Conservation (phyloP, 2,329 filamentous ascomycete genomes). For the Coniochaeta ligniaria region DNA sequence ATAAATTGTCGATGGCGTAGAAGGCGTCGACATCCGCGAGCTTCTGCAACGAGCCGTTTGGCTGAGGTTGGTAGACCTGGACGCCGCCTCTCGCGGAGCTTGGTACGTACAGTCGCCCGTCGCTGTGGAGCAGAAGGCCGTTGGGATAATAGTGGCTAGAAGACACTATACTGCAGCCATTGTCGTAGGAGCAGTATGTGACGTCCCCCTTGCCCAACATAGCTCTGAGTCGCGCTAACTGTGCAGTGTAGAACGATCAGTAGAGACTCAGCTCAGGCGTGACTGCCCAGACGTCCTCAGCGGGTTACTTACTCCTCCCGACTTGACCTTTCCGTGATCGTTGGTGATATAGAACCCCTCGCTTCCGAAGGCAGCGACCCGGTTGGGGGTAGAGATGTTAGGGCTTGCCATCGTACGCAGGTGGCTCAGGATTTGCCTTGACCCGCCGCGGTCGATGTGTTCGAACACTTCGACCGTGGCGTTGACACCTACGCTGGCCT, state of each 20-base stretch:
- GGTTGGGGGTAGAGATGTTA: slow-evolving; percentile 17
- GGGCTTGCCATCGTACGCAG: slow-evolving; percentile 13
- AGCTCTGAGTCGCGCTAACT: slow-evolving; percentile 12
- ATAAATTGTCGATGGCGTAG: slow-evolving; percentile 19
- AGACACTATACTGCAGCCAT: slow-evolving; percentile 14
- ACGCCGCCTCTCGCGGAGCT: slow-evolving; percentile 14
- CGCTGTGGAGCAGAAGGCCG: slow-evolving; percentile 15
- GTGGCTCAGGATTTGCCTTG: slow-evolving; percentile 6
- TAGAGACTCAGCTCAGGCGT: no score
- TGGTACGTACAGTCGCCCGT: slow-evolving; percentile 23
- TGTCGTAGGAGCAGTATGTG: slow-evolving; percentile 14
- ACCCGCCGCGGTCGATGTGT: background rate
- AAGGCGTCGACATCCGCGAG: slow-evolving; percentile 11
- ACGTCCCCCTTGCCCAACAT: slow-evolving; percentile 19
- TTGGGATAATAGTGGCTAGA: slow-evolving; percentile 21
- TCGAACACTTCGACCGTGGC: slow-evolving; percentile 13
- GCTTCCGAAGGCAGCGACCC: slow-evolving; percentile 11
- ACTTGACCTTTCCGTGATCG: slow-evolving; percentile 13
- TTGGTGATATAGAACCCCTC: slow-evolving; percentile 17
- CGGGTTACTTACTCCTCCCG: slow-evolving; percentile 9
- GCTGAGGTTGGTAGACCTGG: slow-evolving; percentile 7
- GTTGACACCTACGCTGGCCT: slow-evolving; percentile 9
- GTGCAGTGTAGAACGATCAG: background rate
- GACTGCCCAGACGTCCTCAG: background rate
- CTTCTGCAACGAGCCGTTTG: slow-evolving; percentile 9